These are phyloP conservation scores for Nicotiana otophora DNA, from an alignment of 257 asterid genomes.

Conservation along the genomic window DNA sequence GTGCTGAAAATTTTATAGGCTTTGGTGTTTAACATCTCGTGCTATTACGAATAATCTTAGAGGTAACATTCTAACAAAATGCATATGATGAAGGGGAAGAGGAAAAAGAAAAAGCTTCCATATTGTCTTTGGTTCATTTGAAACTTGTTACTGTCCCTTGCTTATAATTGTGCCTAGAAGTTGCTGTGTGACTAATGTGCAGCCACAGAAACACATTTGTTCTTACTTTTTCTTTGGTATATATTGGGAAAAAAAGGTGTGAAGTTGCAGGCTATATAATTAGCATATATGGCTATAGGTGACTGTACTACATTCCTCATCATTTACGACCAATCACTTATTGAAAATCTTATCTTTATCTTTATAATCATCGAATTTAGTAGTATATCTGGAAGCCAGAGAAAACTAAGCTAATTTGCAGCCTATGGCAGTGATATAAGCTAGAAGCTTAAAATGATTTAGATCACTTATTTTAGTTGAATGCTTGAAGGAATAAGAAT, in stretches of 20 bases:
- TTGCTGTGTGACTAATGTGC: background rate
- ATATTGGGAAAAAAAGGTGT: background rate
- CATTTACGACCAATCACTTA: background rate
- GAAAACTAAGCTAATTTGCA: background rate
- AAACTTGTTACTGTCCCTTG: background rate
- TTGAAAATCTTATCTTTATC: background rate
- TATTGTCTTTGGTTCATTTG: background rate
- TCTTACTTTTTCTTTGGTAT: too few relatives aligned
- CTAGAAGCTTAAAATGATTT: conserved; percentile 4
- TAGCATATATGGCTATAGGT: background rate
- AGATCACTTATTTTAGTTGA: conserved; percentile 2
- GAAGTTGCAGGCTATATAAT: background rate
- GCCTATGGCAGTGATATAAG: background rate
- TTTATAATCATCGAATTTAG: background rate
- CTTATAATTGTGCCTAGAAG: background rate
- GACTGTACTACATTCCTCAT: background rate
- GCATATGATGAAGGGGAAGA: background rate
- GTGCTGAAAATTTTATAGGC: background rate
- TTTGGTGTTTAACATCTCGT: too few relatives aligned
- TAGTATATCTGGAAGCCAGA: background rate
- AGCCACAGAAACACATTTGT: background rate
- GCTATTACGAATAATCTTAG: background rate
- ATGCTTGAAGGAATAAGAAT: background rate
- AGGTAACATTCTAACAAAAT: background rate
- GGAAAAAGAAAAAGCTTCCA: background rate